Evolutionary conservation across 129 eudicot species (phyloP), one percentile per base, ranked within the genome.

Genomic region (Centrapalus pauciflorus): DNA sequence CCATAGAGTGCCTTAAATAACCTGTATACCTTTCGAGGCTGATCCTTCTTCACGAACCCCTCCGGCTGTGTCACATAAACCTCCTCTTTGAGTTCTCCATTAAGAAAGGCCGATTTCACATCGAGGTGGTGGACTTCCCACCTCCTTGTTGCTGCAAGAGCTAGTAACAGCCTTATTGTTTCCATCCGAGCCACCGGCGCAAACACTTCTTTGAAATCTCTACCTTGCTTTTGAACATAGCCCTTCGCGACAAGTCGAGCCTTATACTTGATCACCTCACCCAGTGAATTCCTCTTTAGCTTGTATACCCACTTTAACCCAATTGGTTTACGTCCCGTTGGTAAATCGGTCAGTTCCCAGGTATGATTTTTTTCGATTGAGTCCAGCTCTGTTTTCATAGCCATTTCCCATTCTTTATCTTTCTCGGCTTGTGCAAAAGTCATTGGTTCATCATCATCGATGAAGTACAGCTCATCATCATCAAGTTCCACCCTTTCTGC

Each of bases 41-140:
- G n/a, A n/a, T n/a, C n/a, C n/a, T n/a, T n/a, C n/a, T n/a, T n/a
- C n/a, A n/a, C n/a, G n/a, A n/a, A n/a, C n/a, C n/a, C n/a, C n/a
- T n/a, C n/a, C n/a, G n/a, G n/a, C n/a, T n/a, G n/a, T n/a, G n/a
- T n/a, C n/a, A n/a, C n/a, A n/a, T n/a, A n/a, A n/a, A n/a, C n/a
- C n/a, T n/a, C n/a, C n/a, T n/a, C n/a, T n/a, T n/a, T n/a, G n/a
- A n/a, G n/a, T n/a, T n/a, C n/a, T 7, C 75, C 63, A 34, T 76
- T 55, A 0, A 57, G 34, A 11, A 76, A 67, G 0, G 69, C 56
- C 1, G 55, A 67, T 26, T 67, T 76, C 5, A 76, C 80, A 59
- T 76, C 75, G 0, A 67, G 20, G 19, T 57, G 64, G 9, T 16
- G 50, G 0, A 75, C 33, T 6, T 8, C 9, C 51, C 62, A 64